Evolutionary conservation across 2,329 filamentous ascomycete genomes (phyloP), one percentile per base, ranked within the genome.

Genomic region (Sporothrix brasiliensis): DNA sequence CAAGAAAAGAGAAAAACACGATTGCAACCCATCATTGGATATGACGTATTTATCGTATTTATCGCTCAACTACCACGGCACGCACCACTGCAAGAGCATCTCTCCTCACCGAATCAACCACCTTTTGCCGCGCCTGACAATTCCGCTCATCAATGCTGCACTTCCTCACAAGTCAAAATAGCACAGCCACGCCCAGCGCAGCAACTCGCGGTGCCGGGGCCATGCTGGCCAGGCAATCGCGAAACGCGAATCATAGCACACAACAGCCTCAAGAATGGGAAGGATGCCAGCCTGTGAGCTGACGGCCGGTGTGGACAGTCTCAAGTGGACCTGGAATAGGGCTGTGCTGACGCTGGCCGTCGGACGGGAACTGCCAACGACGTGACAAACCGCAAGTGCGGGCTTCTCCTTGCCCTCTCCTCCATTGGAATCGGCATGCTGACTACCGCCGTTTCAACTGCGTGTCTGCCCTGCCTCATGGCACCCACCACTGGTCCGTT

Each of bases 281-380:
- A 30, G 30, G 24, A 21, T 56, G n/a, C 30, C 34, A n/a, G 49
- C n/a, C 49, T 11, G n/a, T 50, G 65, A 39, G 63, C 27, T 53
- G 47, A 67, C 47, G 13, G 44, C 30, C 11, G 66, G 39, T 58
- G 52, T 58, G 50, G 34, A 30, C 50, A 16, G 50, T 47, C 9
- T 39, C 11, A 27, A 58, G 67, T 68, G 67, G 67, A 68, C 53
- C 67, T 44, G 52, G 52, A 60, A 50, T 58, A 68, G 53, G 67
- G 67, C 65, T 67, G 65, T 67, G 65, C 49, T 67, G 49, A 67
- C 50, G 27, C n/a, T 67, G 34, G 49, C 13, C n/a, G n/a, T n/a
- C n/a, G n/a, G 24, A 49, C 30, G 47, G 34, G 50, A 54, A 67
- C 14, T n/a, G 30, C 47, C 27, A 24, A 58, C n/a, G 49, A 49